A percentile compares a stretch with the other conserved stretches of the same genome.
phyloP scores from a whole-genome alignment of 345 rosid species.

The Arabis hirsuta region DNA sequence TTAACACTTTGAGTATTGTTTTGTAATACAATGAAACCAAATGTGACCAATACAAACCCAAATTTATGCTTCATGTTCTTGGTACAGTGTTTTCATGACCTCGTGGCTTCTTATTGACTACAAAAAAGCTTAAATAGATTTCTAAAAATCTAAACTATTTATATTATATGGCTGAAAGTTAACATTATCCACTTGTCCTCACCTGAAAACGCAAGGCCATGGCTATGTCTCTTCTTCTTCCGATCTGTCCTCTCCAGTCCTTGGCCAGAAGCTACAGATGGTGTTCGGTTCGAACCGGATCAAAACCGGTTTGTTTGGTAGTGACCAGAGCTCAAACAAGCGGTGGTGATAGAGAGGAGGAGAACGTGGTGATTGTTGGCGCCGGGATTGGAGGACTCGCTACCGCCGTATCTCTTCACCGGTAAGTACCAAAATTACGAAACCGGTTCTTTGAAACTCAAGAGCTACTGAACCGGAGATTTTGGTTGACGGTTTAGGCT shows the following conservation, averaged over 20 bases:
- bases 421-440: slow-evolving; percentile 44
- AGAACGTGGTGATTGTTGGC: slow-evolving; percentile 72
- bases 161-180: slow-evolving; percentile 7
- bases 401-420: slow-evolving; percentile 79
- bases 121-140: background rate
- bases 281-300: slow-evolving; percentile 41
- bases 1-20: background rate
- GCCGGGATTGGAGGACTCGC: slow-evolving; percentile 95
- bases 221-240: slow-evolving; percentile 50
- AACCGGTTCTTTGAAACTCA: background rate
- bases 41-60: background rate
- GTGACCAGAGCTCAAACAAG: slow-evolving; percentile 37
- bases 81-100: background rate
- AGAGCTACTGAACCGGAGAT: slow-evolving; percentile 3
- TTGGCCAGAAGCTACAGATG: slow-evolving; percentile 25
- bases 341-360: slow-evolving; percentile 46
- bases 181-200: slow-evolving; percentile 13
- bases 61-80: background rate
- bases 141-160: background rate
- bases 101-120: slow-evolving; percentile 35
- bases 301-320: slow-evolving; percentile 34
- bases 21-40: slow-evolving; percentile 18
- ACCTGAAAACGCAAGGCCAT: slow-evolving; percentile 15
- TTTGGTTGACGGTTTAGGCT: slow-evolving; percentile 51
- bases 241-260: slow-evolving; percentile 38